Base-by-base conservation (phyloP, 805 yeast species). In the Yamadazyma laniorum region DNA sequence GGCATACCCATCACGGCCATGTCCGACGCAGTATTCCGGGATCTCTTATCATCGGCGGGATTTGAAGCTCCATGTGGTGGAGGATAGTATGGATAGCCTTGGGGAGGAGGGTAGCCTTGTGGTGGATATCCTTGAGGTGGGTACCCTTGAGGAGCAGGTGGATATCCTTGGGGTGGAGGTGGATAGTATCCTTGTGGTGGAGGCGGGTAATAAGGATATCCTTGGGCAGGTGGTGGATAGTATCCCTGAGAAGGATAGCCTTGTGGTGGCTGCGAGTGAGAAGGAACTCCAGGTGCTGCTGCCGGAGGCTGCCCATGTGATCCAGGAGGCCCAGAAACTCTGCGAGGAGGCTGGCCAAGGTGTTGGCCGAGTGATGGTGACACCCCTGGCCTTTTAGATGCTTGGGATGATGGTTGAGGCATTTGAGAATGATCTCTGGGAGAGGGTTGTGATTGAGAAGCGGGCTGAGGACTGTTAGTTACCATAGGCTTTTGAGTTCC, bases 1-100 rank as follows among this genome's bases (percentile, higher is more conserved):
- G 84, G 85, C 62, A 76, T 64, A 25, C 61, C 59, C 48, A 59
- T 63, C 52, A 77, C 59, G 3, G 79, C 64, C 33, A 61, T 43
- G 43, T 68, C 74, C 37, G 75, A 67, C 13, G 66, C 51, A 6
- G 67, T 52, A 18, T 66, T 62, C 31, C 38, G 37, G 22, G 33
- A 33, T 15, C 19, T 33, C 8, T 37, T 42, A 8, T 18, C 36
- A 15, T 27, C 28, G 18, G 18, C 25, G 21, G 34, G 40, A 3
- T 15, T 15, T 5, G 34, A 6, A 13, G 33, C 15, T n/a, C 26
- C 29, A n/a, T n/a, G n/a, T 25, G 41, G 44, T 21, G 36, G 40
- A 3, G 44, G 40, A 22, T 32, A 21, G 16, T 33, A 23, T 14
- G 53, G 45, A 4, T 31, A 19, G 9, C 34, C 34, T 45, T 52